Evolutionary conservation across 352 stramenopile species (phyloP).

Genomic region (Phytopythium delawarense): DNA sequence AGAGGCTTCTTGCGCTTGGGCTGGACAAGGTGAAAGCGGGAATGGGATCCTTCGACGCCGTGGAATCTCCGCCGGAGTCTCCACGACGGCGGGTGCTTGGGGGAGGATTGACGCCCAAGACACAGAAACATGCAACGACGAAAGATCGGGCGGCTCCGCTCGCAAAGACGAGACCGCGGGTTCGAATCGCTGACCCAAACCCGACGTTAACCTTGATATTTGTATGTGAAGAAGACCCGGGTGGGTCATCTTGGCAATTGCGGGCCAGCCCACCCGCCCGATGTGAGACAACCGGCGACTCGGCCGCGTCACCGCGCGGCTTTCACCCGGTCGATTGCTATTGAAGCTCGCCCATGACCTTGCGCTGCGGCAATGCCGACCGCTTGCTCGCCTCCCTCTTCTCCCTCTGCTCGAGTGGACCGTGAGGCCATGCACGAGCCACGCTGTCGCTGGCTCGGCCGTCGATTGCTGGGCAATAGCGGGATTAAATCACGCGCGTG

Average conservation of each 20-base stretch:
- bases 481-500: no score
- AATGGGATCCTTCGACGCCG: no score
- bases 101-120: not conserved
- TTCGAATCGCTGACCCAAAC: not conserved
- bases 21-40: conserved; percentile 4
- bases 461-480: not conserved
- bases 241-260: not conserved
- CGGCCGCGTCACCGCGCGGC: conserved; percentile 1
- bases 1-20: not conserved
- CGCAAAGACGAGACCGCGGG: not conserved
- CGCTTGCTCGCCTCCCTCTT: not conserved
- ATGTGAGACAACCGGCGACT: conserved; percentile 7
- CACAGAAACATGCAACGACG: conserved; percentile 7
- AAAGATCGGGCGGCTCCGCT: conserved; percentile 5
- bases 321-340: conserved; percentile 10
- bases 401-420: not conserved
- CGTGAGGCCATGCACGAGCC: no score
- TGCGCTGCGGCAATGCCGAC: not conserved
- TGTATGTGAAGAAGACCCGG: not conserved
- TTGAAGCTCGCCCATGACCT: conserved; percentile 1
- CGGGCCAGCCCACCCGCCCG: not conserved
- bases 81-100: conserved; percentile 2
- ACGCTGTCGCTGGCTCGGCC: no score
- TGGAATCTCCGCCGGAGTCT: no score
- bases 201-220: not conserved